A percentile compares a stretch with the other conserved stretches of the same genome.
Conservation (phyloP, 2,329 filamentous ascomycete species). For the Aspergillus spinulosporus region DNA sequence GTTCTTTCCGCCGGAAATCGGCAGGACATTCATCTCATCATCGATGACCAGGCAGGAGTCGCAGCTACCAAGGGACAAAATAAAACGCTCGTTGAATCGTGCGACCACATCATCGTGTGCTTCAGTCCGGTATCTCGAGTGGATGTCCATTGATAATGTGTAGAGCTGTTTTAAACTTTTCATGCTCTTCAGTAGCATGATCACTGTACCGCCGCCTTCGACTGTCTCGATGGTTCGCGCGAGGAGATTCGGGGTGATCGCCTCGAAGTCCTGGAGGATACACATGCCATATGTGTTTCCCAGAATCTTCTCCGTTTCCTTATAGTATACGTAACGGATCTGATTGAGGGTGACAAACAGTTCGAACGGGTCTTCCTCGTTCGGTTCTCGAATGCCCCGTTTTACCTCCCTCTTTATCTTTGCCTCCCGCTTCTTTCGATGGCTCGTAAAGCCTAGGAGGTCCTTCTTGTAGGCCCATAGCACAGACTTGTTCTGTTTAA, state of each 20-base stretch:
- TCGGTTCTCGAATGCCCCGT: conserved; percentile 86
- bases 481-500: conserved; percentile 94
- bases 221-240: conserved; percentile 96
- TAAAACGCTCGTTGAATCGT: conserved; percentile 96
- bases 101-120: conserved; percentile 93
- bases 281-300: conserved; percentile 99
- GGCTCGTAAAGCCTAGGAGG: conserved; percentile 88
- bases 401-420: conserved; percentile 99
- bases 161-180: conserved; percentile 96
- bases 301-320: conserved; percentile 97
- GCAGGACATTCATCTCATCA: conserved; percentile 94
- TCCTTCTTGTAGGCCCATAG: conserved; percentile 99
- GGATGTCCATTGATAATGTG: conserved; percentile 95
- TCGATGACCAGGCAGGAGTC: conserved; percentile 93
- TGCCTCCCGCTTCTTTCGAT: conserved; percentile 95
- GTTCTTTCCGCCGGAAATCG: conserved; percentile 91
- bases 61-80: conserved; percentile 92
- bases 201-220: conserved; percentile 88
- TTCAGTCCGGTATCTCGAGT: conserved; percentile 93
- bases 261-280: conserved; percentile 97
- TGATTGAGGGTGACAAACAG: conserved; percentile 94
- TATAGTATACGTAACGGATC: conserved; percentile 99
- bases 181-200: conserved; percentile 93
- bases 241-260: conserved; percentile 92
- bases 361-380: conserved; percentile 93